A percentile compares a stretch with the other conserved stretches of the same genome.
These are phyloP conservation scores for Massariosphaeria phaeospora DNA, from an alignment of 495 filamentous ascomycete genomes.

Conservation along the genomic window DNA sequence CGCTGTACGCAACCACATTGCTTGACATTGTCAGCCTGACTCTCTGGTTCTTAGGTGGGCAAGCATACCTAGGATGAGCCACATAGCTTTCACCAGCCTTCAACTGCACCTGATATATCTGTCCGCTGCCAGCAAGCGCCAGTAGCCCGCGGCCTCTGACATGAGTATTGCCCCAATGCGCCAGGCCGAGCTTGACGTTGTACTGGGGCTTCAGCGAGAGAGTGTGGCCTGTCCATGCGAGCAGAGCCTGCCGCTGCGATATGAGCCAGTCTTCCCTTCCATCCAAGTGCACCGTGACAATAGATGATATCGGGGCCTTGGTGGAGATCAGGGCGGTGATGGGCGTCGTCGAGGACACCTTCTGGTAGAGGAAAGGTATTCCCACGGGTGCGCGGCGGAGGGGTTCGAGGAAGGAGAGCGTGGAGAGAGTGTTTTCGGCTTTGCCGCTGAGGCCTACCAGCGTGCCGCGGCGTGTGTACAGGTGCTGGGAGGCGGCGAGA, in stretches of 20 bases:
- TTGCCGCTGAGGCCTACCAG: slow-evolving; percentile 86
- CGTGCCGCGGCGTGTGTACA: slow-evolving; percentile 87
- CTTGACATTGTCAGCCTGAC: slow-evolving; percentile 41
- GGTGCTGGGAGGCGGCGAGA: slow-evolving; percentile 83
- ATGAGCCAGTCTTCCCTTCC: slow-evolving; percentile 96
- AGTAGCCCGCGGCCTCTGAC: slow-evolving; percentile 83
- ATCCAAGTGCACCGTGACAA: slow-evolving; percentile 81
- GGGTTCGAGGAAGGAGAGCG: slow-evolving; percentile 79
- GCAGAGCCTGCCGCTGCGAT: slow-evolving; percentile 71
- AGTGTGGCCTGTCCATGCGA: slow-evolving; percentile 95
- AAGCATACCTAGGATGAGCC: slow-evolving; percentile 63
- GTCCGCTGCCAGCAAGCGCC: slow-evolving; percentile 76
- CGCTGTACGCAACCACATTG: slow-evolving; percentile 83
- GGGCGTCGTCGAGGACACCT: slow-evolving; percentile 75
- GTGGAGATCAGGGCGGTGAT: slow-evolving; percentile 82
- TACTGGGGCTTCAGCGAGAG: slow-evolving; percentile 68
- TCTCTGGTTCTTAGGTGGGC: background rate
- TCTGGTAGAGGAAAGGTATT: slow-evolving; percentile 92
- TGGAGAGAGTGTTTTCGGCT: slow-evolving; percentile 77
- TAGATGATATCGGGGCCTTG: slow-evolving; percentile 75
- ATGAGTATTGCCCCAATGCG: slow-evolving; percentile 85
- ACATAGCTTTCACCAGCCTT: slow-evolving; percentile 79
- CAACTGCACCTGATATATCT: slow-evolving; percentile 76
- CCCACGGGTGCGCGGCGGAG: slow-evolving; percentile 70
- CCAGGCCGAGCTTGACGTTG: slow-evolving; percentile 67